Evolutionary conservation across 2,329 filamentous ascomycete species (phyloP), one percentile per base, ranked within the genome.

Genomic region (Gremmenia infestans): DNA sequence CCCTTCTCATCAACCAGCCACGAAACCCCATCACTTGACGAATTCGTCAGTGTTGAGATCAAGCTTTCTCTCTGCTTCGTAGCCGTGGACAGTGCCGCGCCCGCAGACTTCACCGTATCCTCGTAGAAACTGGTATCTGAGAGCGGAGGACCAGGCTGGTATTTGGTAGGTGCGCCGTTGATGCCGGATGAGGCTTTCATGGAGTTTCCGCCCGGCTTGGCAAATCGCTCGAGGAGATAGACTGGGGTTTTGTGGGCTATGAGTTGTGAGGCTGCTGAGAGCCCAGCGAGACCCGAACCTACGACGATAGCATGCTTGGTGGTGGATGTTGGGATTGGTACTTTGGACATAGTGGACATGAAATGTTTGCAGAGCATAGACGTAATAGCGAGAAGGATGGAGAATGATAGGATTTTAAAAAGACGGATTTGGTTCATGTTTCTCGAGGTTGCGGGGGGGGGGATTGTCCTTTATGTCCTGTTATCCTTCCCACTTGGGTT

Each of bases 181-280:
- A 87, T 87, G 0, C 83, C 83, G 0, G 82, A 86, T 0, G 83
- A 86, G 0, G 83, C 83, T 69, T 87, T 87, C 70, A 87, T 85
- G 63, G 77, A 82, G 64, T 87, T 86, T 2, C 83, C 82, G 37
- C 83, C 83, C 0, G 83, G 81, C 63, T 83, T 84, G 2, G 76
- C 65, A 0, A 77, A 76, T 19, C 82, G 79, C 56, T 88, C 84
- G 12, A 87, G 74, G 50, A 88, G 73, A 35, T 74, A 73, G 0
- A 87, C 83, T 0, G 75, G 69, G 2, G 80, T 73, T 40, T 77
- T 76, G 12, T 77, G 73, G 3, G 73, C 69, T 4, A 86, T 71
- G 6, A 85, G 78, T 57, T 81, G 75, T 42, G 79, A 77, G 3
- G 83, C 79, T 17, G 83, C 82, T 1, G 80, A 78, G 0, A 87